A percentile compares a stretch with the other conserved stretches of the same genome.
These are phyloP conservation scores for Cutaneotrichosporon cutaneum DNA, from an alignment of 1,284 basidiomycete species.

Conservation along the genomic window DNA sequence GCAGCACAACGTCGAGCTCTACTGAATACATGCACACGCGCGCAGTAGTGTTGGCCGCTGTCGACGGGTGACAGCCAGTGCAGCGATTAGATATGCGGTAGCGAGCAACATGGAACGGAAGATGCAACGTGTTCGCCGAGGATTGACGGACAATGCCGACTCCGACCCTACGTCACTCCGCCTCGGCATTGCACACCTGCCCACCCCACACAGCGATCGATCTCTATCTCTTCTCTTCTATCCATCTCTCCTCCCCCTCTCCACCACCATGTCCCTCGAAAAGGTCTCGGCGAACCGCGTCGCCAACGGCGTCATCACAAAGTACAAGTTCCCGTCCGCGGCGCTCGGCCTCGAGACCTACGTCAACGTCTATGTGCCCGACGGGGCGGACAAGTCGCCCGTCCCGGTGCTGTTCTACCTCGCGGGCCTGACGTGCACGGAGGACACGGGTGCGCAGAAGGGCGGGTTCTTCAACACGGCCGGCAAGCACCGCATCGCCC, in stretches of 20 bases:
- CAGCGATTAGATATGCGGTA: too few species aligned
- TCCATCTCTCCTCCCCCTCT: neutral
- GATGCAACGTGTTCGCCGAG: neutral
- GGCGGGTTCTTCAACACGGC: conserved; percentile 79
- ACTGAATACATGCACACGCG: too few species aligned
- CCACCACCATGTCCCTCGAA: conserved; percentile 57
- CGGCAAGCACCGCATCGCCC: conserved; percentile 76
- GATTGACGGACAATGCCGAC: conserved; percentile 8
- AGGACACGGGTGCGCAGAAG: conserved; percentile 93
- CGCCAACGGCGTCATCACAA: conserved; percentile 74
- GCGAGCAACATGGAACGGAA: neutral
- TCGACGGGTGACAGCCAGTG: too few species aligned
- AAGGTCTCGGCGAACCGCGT: conserved; percentile 73
- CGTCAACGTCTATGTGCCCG: conserved; percentile 89
- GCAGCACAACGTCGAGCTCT: too few species aligned
- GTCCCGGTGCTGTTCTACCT: conserved; percentile 87
- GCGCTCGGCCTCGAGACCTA: conserved; percentile 75
- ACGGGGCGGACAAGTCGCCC: conserved; percentile 59
- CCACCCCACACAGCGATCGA: neutral
- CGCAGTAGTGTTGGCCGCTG: too few species aligned
- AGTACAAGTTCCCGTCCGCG: conserved; percentile 80
- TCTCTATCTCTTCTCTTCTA: neutral
- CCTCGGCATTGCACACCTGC: neutral
- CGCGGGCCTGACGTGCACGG: conserved; percentile 90
- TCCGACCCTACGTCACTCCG: neutral